Evolutionary conservation across 2,329 filamentous ascomycete genomes (phyloP), one percentile per base, ranked within the genome.

Genomic region (Catunica adiposa): DNA sequence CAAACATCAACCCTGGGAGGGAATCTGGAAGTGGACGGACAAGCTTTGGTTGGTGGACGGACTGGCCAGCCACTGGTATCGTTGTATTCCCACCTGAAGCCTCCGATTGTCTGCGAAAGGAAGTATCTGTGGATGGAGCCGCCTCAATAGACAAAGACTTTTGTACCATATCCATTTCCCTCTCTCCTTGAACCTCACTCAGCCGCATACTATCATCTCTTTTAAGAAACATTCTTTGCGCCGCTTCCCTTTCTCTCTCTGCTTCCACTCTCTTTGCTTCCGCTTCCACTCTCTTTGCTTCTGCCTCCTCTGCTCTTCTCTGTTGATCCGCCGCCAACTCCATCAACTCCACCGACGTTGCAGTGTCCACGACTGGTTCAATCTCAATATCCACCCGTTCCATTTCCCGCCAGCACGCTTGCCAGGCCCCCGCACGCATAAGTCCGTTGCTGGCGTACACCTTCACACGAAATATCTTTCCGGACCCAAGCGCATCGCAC

Each of bases 351-450:
- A 75, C 74, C 55, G 80, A 74, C 11, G 83, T 64, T 1, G 72
- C 68, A 0, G 77, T 66, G 17, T 80, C 77, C 9, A 89, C 75
- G 63, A 83, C 78, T 2, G 92, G 85, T 62, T 86, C 80, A 54
- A 98, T 79, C 67, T 97, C 90, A 1, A 94, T 86, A 64, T 98
- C 92, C 0, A 97, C 87, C n/a, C 90, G 79, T 69, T 98, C 92
- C 92, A 98, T 98, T 68, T 97, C 90, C 62, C 80, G 85, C 90
- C 90, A 98, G 58, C 87, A 90, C 1, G 89, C 89, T 3, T 80
- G 79, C 92, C 92, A 98, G 0, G 92, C 90, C 0, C 88, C 88
- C 3, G 87, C 83, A 58, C 82, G 80, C 87, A 98, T 94, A 51
- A 97, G 71, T 0, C 92, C 92, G 67, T 97, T 98, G 54, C 89